Percentiles rank a stretch among this genome's conserved stretches.
Evolutionary conservation across 441 rosid genomes (phyloP).

Genomic region (Corymbia citriodora): DNA sequence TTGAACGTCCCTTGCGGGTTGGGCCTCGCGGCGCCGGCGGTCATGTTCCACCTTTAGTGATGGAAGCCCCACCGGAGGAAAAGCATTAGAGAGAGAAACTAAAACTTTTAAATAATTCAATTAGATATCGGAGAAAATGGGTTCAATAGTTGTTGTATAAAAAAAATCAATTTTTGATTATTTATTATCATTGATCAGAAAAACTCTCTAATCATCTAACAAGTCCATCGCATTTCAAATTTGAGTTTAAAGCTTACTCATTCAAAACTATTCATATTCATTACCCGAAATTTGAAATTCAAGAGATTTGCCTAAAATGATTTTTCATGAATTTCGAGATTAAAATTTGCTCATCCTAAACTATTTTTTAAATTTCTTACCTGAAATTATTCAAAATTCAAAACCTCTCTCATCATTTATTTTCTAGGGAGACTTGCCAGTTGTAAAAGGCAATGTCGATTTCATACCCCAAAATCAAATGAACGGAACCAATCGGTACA

Average conservation of each 20-base stretch:
- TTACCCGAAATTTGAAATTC: background rate
- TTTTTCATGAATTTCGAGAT: background rate
- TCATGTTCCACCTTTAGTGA: conserved; percentile 22
- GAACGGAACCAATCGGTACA: background rate
- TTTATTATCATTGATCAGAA: background rate
- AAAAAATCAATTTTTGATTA: background rate
- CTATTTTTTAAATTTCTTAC: background rate
- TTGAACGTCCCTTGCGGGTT: conserved; percentile 39
- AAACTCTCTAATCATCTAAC: background rate
- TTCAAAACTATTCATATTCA: background rate
- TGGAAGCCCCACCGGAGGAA: background rate
- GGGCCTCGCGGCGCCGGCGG: conserved; percentile 28
- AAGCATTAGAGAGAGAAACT: background rate
- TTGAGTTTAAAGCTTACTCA: background rate
- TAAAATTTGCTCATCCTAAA: background rate
- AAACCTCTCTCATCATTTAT: background rate
- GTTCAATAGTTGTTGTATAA: background rate
- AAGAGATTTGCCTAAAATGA: background rate
- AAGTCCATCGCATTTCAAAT: background rate
- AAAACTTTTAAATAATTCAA: background rate
- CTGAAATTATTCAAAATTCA: background rate
- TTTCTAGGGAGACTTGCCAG: background rate
- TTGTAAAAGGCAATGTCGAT: background rate
- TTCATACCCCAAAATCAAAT: background rate
- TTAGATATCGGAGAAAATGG: background rate